Evolutionary conservation across 768 basidiomycete species (phyloP).

Genomic region (Termitomyces eurrhizus): DNA sequence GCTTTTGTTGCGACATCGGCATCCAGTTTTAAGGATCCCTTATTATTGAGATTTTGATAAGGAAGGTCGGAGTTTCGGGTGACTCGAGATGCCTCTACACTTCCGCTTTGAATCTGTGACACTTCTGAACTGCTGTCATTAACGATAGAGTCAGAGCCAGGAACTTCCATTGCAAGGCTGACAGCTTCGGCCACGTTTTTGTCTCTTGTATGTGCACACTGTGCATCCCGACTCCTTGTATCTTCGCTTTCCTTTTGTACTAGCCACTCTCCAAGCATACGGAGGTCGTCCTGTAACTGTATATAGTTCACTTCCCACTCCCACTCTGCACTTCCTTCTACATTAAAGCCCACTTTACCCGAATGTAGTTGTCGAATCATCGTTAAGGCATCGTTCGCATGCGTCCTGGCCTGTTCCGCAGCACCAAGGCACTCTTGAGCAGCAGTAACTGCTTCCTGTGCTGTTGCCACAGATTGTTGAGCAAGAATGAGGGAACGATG

Average conservation of each 20-base stretch:
- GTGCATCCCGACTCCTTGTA: conserved; percentile 13
- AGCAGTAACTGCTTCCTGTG: conserved; percentile 24
- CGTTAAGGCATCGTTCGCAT: conserved; percentile 20
- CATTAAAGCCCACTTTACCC: neutral
- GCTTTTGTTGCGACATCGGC: conserved; percentile 16
- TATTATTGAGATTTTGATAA: neutral
- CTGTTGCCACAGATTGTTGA: conserved; percentile 25
- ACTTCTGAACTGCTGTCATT: neutral
- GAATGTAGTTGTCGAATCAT: conserved; percentile 18
- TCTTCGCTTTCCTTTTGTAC: conserved; percentile 17
- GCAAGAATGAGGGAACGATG: conserved; percentile 25
- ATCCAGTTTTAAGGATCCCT: conserved; percentile 12
- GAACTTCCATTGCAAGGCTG: neutral
- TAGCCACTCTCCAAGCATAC: conserved; percentile 15
- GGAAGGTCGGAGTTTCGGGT: neutral
- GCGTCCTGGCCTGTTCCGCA: conserved; percentile 21
- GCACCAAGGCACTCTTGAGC: conserved; percentile 22
- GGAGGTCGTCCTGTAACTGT: conserved; percentile 16
- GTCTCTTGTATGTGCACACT: conserved; percentile 8
- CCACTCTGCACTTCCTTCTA: conserved; percentile 4
- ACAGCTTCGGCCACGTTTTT: conserved; percentile 4
- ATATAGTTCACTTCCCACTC: conserved; percentile 10
- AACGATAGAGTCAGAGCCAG: neutral
- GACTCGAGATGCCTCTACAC: neutral
- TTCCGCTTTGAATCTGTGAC: neutral